Evolutionary conservation across 495 filamentous ascomycete species (phyloP), one percentile per base, ranked within the genome.

Genomic region (Penicillium bovifimosum): DNA sequence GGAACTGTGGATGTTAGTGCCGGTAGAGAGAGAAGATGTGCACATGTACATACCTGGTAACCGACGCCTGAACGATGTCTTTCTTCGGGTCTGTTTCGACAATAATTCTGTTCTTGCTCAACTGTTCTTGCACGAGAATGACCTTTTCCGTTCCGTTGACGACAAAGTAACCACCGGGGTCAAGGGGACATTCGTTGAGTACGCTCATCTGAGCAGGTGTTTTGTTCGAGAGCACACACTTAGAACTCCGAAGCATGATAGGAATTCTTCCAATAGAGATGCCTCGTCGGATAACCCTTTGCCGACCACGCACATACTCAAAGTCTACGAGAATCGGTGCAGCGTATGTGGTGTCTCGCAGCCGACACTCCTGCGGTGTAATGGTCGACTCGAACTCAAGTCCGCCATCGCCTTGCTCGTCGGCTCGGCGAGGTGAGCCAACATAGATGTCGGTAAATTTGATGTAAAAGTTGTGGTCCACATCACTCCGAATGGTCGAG

Each of bases 71-170:
- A n/a, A 96, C 87, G 51, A 95, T 86, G 24, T 85, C 86, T 55
- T 95, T 96, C 65, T 92, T 91, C 4, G 83, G 79, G 61, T 93
- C 90, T 35, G 86, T 82, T 68, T 99, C 95, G 8, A 99, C 91
- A 63, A 99, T 96, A 52, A 97, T 89, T 73, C 93, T 80, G 70
- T 99, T 99, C 76, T 97, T 97, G 77, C 92, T 97, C 64, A 97
- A 73, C 68, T 97, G 93, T 59, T 99, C 93, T 67, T 97, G 93
- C 31, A 97, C 91, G 11, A 99, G 79, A 63, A 99, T 97, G 43
- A 97, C 93, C 74, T 97, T 97, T 61, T 99, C 93, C 43, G 88
- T 96, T 47, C 93, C 93, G 56, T 96, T 96, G 58, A 98, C 83
- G 58, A 98, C 88, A 63, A 99, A 99, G 68, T 99, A 99, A 26